Evolutionary conservation across 2,329 filamentous ascomycete genomes (phyloP).

Genomic region (Neoscytalidium dimidiatum): DNA sequence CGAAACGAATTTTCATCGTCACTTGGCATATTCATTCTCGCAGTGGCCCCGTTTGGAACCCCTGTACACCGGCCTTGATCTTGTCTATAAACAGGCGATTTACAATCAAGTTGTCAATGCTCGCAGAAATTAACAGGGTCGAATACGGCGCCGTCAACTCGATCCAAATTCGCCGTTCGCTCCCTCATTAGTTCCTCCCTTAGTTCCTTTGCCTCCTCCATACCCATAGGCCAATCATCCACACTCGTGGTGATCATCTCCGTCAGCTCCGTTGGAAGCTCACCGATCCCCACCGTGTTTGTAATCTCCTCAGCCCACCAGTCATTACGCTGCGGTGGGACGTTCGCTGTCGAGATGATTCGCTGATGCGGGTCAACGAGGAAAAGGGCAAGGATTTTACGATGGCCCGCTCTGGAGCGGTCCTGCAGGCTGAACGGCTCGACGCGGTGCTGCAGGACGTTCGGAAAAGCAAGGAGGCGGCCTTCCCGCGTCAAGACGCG

Average conservation of each 20-base stretch:
- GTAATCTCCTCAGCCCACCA: conserved; percentile 43
- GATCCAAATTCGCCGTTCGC: background rate
- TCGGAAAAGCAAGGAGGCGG: conserved; percentile 60
- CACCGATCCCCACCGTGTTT: background rate
- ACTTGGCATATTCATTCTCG: too few species aligned
- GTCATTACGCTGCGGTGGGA: conserved; percentile 52
- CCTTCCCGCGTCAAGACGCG: conserved; percentile 49
- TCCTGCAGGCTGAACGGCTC: conserved; percentile 54
- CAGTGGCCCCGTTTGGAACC: too few species aligned
- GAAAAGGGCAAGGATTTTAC: conserved; percentile 60
- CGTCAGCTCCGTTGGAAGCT: conserved; percentile 24
- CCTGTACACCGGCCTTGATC: too few species aligned
- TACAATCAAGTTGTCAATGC: conserved; percentile 2
- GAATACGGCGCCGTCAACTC: background rate
- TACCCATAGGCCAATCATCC: conserved; percentile 20
- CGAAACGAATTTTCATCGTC: too few species aligned
- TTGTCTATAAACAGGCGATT: too few species aligned
- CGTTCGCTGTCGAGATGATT: conserved; percentile 55
- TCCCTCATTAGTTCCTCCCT: conserved; percentile 18
- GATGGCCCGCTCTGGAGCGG: conserved; percentile 53
- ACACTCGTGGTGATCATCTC: conserved; percentile 18
- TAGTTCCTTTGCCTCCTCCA: conserved; percentile 25
- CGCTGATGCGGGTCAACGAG: conserved; percentile 58
- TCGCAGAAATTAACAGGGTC: conserved; percentile 24
- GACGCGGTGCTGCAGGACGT: conserved; percentile 54